phyloP scores from a whole-genome alignment of 2,329 filamentous ascomycete genomes.

The Delphinella strobiligena region DNA sequence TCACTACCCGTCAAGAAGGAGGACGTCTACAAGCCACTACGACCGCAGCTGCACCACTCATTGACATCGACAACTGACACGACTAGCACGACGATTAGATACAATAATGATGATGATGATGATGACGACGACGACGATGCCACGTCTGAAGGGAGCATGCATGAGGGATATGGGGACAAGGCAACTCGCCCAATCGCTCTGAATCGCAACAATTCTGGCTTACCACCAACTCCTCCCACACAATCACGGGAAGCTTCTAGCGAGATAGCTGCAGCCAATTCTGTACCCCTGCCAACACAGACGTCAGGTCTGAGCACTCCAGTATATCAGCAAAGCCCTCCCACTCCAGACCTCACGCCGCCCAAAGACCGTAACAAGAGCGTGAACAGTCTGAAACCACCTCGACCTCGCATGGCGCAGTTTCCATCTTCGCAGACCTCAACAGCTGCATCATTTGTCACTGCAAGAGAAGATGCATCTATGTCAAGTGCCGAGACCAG shows the following conservation, averaged over 20 bases:
- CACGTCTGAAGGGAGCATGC: slow-evolving; percentile 3
- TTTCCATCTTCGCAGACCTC: slow-evolving; percentile 28
- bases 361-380: slow-evolving; percentile 14
- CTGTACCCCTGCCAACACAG: slow-evolving; percentile 23
- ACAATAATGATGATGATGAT: slow-evolving; percentile 1
- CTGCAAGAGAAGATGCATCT: slow-evolving; percentile 29
- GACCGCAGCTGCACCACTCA: not conserved
- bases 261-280: slow-evolving; percentile 13
- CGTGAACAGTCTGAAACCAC: slow-evolving; percentile 7
- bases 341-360: slow-evolving; percentile 24
- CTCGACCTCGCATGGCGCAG: slow-evolving; percentile 13
- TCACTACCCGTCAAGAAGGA: not conserved
- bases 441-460: slow-evolving; percentile 36
- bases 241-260: slow-evolving; percentile 15
- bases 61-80: slow-evolving; percentile 1
- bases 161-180: slow-evolving; percentile 6
- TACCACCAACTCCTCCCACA: slow-evolving; percentile 35
- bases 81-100: not conserved
- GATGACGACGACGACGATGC: not conserved
- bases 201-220: slow-evolving; percentile 18
- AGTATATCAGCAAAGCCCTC: slow-evolving; percentile 24
- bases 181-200: slow-evolving; percentile 4
- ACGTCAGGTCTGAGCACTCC: slow-evolving; percentile 29
- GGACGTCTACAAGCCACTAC: not conserved
- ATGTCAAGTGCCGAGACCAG: slow-evolving; percentile 22